These are phyloP conservation scores for Triticum urartu DNA, from an alignment of 176 grass and related monocot genomes.

Conservation along the genomic window DNA sequence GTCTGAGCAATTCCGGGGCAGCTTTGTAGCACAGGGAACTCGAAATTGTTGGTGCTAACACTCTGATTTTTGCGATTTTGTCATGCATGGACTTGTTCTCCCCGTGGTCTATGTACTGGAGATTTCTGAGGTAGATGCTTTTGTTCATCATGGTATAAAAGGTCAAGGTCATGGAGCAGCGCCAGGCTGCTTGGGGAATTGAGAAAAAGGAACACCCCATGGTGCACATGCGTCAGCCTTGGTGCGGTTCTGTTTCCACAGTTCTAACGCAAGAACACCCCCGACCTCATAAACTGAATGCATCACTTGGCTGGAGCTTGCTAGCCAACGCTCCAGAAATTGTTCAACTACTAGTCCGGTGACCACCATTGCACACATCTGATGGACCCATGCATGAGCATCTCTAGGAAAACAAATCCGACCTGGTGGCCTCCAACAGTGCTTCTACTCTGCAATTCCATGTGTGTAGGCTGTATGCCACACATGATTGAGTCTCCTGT, in stretches of 20 bases:
- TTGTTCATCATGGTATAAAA: background rate
- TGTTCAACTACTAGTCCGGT: background rate
- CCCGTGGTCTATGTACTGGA: background rate
- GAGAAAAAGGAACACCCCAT: background rate
- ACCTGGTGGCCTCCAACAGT: background rate
- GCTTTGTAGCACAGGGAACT: background rate
- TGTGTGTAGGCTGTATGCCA: background rate
- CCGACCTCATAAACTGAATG: too few species aligned
- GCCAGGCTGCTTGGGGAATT: background rate
- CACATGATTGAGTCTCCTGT: background rate
- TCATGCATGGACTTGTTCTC: background rate
- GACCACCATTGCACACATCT: background rate
- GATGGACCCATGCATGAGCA: background rate
- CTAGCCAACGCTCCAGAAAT: background rate
- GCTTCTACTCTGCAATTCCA: background rate
- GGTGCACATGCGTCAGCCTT: background rate
- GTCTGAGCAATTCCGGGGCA: background rate
- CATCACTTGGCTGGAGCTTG: background rate
- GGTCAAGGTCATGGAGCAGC: background rate
- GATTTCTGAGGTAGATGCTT: background rate
- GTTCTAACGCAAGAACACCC: background rate
- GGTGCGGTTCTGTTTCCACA: background rate
- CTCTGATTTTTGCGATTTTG: background rate
- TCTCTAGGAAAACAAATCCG: background rate
- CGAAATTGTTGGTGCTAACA: background rate